Evolutionary conservation across 2,329 filamentous ascomycete genomes (phyloP).

Genomic region (Penicillium sp.): DNA sequence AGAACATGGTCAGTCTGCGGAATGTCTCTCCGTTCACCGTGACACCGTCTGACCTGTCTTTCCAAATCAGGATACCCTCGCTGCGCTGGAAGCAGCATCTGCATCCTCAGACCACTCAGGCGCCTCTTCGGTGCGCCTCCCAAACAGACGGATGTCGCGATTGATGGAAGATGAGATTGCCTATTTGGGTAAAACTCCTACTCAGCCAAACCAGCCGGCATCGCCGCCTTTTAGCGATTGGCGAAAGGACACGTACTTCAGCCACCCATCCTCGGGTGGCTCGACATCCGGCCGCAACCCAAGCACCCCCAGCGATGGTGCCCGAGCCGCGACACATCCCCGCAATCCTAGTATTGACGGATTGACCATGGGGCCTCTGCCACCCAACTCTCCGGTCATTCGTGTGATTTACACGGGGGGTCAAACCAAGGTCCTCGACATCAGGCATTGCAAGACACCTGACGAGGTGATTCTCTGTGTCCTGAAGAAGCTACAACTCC

Average conservation of each 20-base stretch:
- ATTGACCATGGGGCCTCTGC: constrained; percentile 77
- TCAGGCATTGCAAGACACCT: constrained; percentile 81
- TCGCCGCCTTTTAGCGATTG: constrained; percentile 56
- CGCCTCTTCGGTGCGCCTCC: constrained; percentile 51
- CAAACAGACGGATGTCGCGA: constrained; percentile 58
- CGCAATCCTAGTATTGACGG: constrained; percentile 80
- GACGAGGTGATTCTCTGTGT: constrained; percentile 91
- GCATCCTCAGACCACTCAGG: constrained; percentile 62
- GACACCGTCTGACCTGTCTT: not conserved
- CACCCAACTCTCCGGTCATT: constrained; percentile 80
- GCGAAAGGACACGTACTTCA: constrained; percentile 51
- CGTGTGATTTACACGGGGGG: constrained; percentile 89
- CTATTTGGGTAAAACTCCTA: constrained; percentile 52
- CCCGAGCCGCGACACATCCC: constrained; percentile 63
- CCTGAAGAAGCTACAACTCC: constrained; percentile 76
- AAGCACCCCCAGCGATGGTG: constrained; percentile 59
- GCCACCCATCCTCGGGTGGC: constrained; percentile 48
- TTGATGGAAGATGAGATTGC: constrained; percentile 34
- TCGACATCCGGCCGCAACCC: constrained; percentile 51
- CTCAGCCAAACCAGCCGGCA: constrained; percentile 65
- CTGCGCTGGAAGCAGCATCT: constrained; percentile 62
- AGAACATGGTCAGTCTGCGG: constrained; percentile 64
- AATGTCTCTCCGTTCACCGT: not conserved
- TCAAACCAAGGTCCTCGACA: constrained; percentile 87
- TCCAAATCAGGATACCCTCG: constrained; percentile 68